Percentiles rank a stretch among this genome's conserved stretches.
Conservation (phyloP, 805 yeast genomes). For the Pichia californica region DNA sequence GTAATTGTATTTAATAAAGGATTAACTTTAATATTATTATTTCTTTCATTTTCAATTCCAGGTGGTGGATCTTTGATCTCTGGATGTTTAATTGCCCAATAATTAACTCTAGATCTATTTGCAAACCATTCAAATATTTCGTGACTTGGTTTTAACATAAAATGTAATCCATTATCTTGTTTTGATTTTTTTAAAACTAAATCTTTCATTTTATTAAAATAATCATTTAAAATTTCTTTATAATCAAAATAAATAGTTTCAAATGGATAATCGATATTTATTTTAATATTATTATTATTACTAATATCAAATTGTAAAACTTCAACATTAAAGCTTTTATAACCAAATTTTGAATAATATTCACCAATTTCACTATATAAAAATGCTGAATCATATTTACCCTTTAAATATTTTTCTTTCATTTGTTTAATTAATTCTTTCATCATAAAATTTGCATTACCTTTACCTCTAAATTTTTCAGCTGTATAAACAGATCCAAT, state of each 20-base stretch:
- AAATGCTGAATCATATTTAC: constrained; percentile 30
- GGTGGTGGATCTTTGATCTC: background rate
- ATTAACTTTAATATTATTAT: background rate
- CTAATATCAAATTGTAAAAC: constrained; percentile 8
- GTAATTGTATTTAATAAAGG: background rate
- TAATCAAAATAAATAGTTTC: constrained; percentile 1
- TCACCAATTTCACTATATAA: constrained; percentile 72
- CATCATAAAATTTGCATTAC: constrained; percentile 50
- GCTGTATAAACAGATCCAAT: constrained; percentile 59
- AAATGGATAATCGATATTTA: constrained; percentile 9
- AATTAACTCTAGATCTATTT: constrained; percentile 25
- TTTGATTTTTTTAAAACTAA: background rate
- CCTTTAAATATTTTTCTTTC: constrained; percentile 16
- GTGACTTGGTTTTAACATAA: constrained; percentile 33
- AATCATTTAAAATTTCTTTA: background rate
- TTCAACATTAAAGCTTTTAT: constrained; percentile 25
- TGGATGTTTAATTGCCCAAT: constrained; percentile 2
- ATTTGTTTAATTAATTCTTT: constrained; percentile 24
- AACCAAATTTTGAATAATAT: constrained; percentile 61
- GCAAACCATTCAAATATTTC: constrained; percentile 37
- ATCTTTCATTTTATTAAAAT: background rate
- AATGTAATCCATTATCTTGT: constrained; percentile 1
- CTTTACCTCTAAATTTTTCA: constrained; percentile 41
- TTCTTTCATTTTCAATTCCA: background rate
- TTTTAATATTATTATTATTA: constrained; percentile 2